Evolutionary conservation across 305 asterid species (phyloP).

Genomic region (Rubia occidens): DNA sequence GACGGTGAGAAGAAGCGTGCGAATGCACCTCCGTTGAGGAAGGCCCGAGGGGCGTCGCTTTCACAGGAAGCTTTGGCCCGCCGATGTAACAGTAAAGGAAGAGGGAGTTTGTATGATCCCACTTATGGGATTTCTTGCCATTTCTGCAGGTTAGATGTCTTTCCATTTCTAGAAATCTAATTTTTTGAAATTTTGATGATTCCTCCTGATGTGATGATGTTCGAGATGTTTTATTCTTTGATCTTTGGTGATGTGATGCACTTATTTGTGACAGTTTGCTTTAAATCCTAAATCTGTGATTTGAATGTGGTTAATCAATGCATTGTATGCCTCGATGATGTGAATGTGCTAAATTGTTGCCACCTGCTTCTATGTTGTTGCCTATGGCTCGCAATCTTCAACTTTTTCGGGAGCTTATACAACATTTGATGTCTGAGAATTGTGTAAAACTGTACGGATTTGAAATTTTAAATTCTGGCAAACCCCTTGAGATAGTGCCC

Average conservation of each 20-base stretch:
- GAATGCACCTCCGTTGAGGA: slow-evolving; percentile 25
- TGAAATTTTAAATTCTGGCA: not conserved
- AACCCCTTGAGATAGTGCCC: not conserved
- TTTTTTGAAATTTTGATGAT: not conserved
- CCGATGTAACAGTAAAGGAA: slow-evolving; percentile 49
- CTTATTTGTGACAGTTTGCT: not conserved
- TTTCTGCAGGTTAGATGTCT: slow-evolving; percentile 63
- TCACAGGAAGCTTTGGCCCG: slow-evolving; percentile 42
- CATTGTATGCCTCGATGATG: not conserved
- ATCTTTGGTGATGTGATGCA: not conserved
- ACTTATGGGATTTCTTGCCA: slow-evolving; percentile 74
- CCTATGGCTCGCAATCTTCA: not conserved
- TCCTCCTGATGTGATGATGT: not conserved
- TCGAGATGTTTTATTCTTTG: not conserved
- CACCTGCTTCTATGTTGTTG: not conserved
- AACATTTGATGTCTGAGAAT: not conserved
- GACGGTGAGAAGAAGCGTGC: slow-evolving; percentile 22
- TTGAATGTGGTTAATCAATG: not conserved
- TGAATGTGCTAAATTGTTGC: not conserved
- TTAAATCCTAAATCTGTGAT: not conserved
- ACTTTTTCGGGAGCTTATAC: not conserved
- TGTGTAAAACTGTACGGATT: not conserved
- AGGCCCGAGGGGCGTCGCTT: slow-evolving; percentile 20
- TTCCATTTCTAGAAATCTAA: not conserved
- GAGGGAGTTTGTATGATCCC: slow-evolving; percentile 72